Evolutionary conservation across 148 eudicot species (phyloP).

Genomic region (Suaeda aralocaspica): DNA sequence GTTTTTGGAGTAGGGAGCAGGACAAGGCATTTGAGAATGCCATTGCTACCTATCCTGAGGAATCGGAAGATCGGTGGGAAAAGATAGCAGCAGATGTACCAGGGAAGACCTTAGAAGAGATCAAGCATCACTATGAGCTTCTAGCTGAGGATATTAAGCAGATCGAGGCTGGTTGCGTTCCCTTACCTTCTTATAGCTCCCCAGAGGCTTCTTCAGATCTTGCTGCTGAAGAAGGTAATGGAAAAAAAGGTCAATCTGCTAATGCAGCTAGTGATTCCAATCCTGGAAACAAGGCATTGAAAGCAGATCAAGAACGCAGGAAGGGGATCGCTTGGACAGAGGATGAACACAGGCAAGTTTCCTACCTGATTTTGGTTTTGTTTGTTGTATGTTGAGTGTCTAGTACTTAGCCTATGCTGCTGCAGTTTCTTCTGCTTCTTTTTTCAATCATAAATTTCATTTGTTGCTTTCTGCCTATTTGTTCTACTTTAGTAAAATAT

Average conservation of each 20-base stretch:
- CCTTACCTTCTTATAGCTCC: conserved; percentile 62
- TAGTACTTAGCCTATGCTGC: conserved; percentile 7
- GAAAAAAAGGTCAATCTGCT: conserved; percentile 53
- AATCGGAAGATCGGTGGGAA: conserved; percentile 69
- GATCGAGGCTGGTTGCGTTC: conserved; percentile 79
- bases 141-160: conserved; percentile 57
- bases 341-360: conserved; percentile 86
- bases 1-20: conserved; percentile 74
- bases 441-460: neutral
- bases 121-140: conserved; percentile 73
- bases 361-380: conserved; percentile 6
- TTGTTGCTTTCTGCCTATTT: conserved; percentile 6
- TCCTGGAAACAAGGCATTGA: conserved; percentile 61
- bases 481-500: conserved; percentile 9
- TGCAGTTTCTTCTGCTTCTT: neutral
- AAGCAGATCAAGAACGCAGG: conserved; percentile 85
- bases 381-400: neutral
- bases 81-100: conserved; percentile 67
- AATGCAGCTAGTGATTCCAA: conserved; percentile 43
- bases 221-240: conserved; percentile 45
- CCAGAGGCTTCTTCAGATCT: conserved; percentile 49
- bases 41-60: conserved; percentile 58
- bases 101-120: conserved; percentile 69
- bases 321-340: conserved; percentile 98
- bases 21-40: conserved; percentile 89